Conservation (phyloP, 225 moss, liverwort and hornwort genomes). For the Lunularia cruciata region DNA sequence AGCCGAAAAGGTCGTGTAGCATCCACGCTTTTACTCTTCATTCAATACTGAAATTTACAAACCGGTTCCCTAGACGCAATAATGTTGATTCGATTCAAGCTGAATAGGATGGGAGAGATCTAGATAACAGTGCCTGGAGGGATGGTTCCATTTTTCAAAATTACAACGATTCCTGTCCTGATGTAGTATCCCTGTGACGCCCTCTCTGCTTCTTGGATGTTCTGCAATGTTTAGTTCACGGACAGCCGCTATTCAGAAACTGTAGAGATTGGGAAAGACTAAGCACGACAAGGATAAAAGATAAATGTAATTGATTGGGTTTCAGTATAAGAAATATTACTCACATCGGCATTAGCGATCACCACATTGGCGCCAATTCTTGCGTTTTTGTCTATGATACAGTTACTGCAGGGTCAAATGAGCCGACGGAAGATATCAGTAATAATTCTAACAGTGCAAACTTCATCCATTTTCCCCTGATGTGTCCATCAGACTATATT, state of each 20-base stretch:
- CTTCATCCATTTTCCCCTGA: no score
- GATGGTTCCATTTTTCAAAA: slow-evolving; percentile 28
- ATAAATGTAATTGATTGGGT: background rate
- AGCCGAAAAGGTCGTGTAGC: background rate
- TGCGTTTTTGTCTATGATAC: slow-evolving; percentile 69
- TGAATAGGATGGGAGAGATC: background rate
- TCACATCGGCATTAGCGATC: slow-evolving; percentile 62
- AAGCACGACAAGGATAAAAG: background rate
- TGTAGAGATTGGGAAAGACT: background rate
- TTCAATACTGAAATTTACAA: slow-evolving; percentile 13
- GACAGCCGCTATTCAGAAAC: background rate
- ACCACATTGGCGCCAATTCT: slow-evolving; percentile 58
- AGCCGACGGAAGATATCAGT: no score
- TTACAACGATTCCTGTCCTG: slow-evolving; percentile 25
- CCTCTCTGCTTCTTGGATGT: slow-evolving; percentile 31
- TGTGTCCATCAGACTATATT: no score
- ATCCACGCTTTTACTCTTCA: background rate
- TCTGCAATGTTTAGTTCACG: slow-evolving; percentile 14
- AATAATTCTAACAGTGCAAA: no score
- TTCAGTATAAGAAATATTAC: slow-evolving; percentile 1
- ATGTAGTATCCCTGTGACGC: slow-evolving; percentile 26
- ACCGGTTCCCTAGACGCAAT: slow-evolving; percentile 1
- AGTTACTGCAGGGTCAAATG: slow-evolving; percentile 53
- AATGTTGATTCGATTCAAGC: slow-evolving; percentile 6
- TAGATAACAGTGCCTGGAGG: slow-evolving; percentile 29